Percentiles rank a stretch among this genome's conserved stretches.
Evolutionary conservation across 225 moss, liverwort and hornwort species (phyloP).

Genomic region (Straminergon stramineum): DNA sequence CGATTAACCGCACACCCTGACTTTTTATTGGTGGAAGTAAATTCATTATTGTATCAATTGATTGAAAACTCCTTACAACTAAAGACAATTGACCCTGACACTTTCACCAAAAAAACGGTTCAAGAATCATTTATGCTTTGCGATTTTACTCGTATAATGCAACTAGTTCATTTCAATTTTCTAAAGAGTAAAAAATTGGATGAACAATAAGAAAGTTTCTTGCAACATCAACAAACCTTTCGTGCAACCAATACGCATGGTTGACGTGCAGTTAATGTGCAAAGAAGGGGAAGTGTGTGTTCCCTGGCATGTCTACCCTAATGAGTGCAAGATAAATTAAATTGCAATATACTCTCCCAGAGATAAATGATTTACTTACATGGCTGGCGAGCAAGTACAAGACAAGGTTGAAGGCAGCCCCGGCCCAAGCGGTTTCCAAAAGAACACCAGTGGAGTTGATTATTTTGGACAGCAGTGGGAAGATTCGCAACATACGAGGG

Average conservation of each 20-base stretch:
- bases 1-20: neutral
- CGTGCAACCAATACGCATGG: neutral
- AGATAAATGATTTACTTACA: constrained; percentile 7
- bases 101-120: neutral
- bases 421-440: constrained; percentile 91
- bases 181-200: neutral
- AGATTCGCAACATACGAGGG: constrained; percentile 45
- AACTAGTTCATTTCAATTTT: neutral
- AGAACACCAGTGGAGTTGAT: constrained; percentile 72
- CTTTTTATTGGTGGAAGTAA: neutral
- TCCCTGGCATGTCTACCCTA: neutral
- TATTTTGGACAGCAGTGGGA: constrained; percentile 38
- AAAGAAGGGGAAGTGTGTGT: neutral
- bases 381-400: constrained; percentile 85
- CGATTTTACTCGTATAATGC: neutral
- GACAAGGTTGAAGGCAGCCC: constrained; percentile 81
- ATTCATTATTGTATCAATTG: neutral
- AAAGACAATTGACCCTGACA: neutral
- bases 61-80: neutral
- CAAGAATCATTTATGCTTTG: neutral
- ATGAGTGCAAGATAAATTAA: neutral
- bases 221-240: too few species aligned
- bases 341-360: neutral
- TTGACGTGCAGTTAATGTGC: neutral
- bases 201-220: neutral